Percentiles rank a stretch among this genome's conserved stretches.
Evolutionary conservation across 2,329 filamentous ascomycete genomes (phyloP).

Genomic region (Ophiostoma sp.): DNA sequence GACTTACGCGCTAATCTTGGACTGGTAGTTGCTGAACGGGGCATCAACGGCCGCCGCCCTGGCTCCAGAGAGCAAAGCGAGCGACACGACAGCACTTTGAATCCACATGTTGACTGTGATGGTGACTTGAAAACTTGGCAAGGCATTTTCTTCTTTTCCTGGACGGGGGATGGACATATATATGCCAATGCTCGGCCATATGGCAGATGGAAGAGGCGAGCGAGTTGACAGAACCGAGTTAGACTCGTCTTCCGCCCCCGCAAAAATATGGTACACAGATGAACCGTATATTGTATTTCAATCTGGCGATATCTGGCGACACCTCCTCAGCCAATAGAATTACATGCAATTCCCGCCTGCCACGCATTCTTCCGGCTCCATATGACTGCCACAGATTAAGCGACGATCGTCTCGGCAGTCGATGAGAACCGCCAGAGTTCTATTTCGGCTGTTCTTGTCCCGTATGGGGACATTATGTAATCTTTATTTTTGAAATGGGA

Average conservation of each 20-base stretch:
- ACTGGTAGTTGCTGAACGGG: conserved; percentile 9
- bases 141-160: background rate
- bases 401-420: background rate
- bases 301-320: background rate
- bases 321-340: background rate
- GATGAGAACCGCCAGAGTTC: background rate
- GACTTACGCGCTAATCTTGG: conserved; percentile 1
- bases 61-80: background rate
- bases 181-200: background rate
- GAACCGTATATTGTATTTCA: background rate
- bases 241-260: background rate
- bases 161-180: background rate
- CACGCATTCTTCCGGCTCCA: background rate
- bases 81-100: background rate
- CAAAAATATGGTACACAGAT: background rate
- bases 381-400: background rate
- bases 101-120: conserved; percentile 6
- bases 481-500: no score
- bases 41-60: background rate
- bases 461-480: no score
- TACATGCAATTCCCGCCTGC: background rate
- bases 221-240: background rate
- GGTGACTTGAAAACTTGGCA: no score
- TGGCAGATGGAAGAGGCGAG: background rate
- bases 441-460: background rate